Evolutionary conservation across 1,139 yeast species (phyloP).

Genomic region (Yamadazyma friedrichii): DNA sequence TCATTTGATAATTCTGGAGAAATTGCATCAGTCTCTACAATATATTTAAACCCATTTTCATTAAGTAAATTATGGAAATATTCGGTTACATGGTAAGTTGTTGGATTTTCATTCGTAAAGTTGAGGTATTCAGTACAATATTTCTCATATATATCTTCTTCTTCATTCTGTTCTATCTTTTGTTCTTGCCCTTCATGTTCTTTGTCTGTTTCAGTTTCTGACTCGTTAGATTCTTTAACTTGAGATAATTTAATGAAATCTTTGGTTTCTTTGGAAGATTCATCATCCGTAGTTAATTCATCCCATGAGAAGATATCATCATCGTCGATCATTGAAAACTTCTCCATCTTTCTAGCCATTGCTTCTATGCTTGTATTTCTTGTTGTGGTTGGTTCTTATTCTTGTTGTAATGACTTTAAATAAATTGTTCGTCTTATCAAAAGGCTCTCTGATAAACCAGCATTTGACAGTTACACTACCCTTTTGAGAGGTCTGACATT

Average conservation of each 20-base stretch:
- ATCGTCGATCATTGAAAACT: slow-evolving; percentile 8
- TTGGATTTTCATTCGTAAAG: slow-evolving; percentile 60
- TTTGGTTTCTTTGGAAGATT: not conserved
- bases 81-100: slow-evolving; percentile 58
- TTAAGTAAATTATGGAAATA: slow-evolving; percentile 42
- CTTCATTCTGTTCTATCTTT: not conserved
- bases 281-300: slow-evolving; percentile 12
- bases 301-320: slow-evolving; percentile 18
- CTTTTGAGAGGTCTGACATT: not conserved
- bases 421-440: not conserved
- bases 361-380: too few relatives aligned
- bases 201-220: not conserved
- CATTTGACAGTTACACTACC: not conserved
- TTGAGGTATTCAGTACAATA: slow-evolving; percentile 53
- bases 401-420: too few relatives aligned
- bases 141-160: slow-evolving; percentile 24
- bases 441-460: slow-evolving; percentile 2
- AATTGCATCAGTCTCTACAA: slow-evolving; percentile 46
- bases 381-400: too few relatives aligned
- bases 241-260: too few relatives aligned
- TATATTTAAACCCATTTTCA: slow-evolving; percentile 50
- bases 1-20: slow-evolving; percentile 36
- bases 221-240: too few relatives aligned
- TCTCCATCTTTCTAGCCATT: slow-evolving; percentile 4
- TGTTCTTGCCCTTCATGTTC: too few relatives aligned